These are phyloP conservation scores for Candida endomychidarum DNA, from an alignment of 805 yeast genomes.

Conservation along the genomic window DNA sequence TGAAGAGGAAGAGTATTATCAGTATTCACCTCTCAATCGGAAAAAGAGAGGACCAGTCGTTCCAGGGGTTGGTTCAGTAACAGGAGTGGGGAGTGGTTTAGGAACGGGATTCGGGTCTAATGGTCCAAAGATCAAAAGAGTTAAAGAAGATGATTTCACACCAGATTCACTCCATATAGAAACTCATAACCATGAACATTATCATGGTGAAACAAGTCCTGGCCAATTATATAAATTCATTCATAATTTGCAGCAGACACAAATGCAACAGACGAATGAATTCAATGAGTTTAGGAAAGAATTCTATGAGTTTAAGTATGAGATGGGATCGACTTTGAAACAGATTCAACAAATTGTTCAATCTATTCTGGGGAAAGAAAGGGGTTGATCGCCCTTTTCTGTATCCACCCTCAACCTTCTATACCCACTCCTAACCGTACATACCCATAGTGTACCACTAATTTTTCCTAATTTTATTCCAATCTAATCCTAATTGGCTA, in stretches of 20 bases:
- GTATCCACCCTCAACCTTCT: no score
- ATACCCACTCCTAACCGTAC: no score
- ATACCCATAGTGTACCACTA: no score
- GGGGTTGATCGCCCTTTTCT: no score
- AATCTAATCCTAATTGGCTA: no score
- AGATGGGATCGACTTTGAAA: constrained; percentile 11
- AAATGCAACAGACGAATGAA: constrained; percentile 10
- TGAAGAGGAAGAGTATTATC: no score
- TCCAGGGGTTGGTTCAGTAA: no score
- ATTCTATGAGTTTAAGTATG: constrained; percentile 13
- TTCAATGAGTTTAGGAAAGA: constrained; percentile 14
- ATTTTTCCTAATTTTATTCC: no score
- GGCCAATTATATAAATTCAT: not conserved
- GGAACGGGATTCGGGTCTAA: not conserved
- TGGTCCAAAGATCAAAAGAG: not conserved
- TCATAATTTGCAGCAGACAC: constrained; percentile 1
- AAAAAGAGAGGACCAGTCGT: no score
- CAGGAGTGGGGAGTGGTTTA: no score
- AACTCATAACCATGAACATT: not conserved
- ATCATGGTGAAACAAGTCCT: not conserved
- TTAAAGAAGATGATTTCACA: no score
- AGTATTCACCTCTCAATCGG: no score
- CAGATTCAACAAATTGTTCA: constrained; percentile 10
- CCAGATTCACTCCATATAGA: not conserved
- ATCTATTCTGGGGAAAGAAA: not conserved